Conservation (phyloP, 352 stramenopile species). For the Sclerospora graminicola region DNA sequence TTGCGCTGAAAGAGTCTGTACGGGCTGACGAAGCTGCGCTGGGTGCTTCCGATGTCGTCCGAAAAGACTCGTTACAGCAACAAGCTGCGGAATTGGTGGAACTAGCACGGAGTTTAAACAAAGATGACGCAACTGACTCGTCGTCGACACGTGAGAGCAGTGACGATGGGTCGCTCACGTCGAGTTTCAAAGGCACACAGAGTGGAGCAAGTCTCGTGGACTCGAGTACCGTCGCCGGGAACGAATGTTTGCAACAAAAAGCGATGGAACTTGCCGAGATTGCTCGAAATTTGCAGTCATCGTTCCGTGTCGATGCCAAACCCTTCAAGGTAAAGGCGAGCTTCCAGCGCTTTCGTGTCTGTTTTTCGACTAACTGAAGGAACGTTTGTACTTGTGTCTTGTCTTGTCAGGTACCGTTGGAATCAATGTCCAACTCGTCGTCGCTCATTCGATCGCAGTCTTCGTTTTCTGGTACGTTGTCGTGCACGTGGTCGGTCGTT, state of each 20-base stretch:
- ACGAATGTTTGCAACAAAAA: constrained; percentile 46
- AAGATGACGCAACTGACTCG: constrained; percentile 24
- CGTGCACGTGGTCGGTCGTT: no score
- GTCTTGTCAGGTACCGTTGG: constrained; percentile 7
- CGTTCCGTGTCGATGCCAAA: constrained; percentile 22
- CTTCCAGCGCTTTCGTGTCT: no score
- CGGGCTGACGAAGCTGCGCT: background rate
- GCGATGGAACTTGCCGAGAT: constrained; percentile 56
- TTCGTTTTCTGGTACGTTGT: constrained; percentile 18
- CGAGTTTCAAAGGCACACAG: constrained; percentile 19
- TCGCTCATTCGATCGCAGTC: constrained; percentile 15
- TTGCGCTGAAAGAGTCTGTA: background rate
- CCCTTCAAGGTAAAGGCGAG: constrained; percentile 9
- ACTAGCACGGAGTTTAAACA: constrained; percentile 28
- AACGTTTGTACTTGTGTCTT: background rate
- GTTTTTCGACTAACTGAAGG: background rate
- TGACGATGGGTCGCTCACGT: constrained; percentile 20
- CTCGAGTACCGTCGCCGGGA: constrained; percentile 10
- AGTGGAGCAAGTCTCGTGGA: constrained; percentile 9
- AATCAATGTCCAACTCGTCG: constrained; percentile 26
- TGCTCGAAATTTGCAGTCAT: constrained; percentile 49
- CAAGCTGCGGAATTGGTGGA: constrained; percentile 27
- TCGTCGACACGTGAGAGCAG: constrained; percentile 22
- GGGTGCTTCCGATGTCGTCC: constrained; percentile 9
- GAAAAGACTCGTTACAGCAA: constrained; percentile 31